These are phyloP conservation scores for Rhizophagus clarus DNA, from an alignment of 192 early-diverging fungal genomes.

Conservation along the genomic window DNA sequence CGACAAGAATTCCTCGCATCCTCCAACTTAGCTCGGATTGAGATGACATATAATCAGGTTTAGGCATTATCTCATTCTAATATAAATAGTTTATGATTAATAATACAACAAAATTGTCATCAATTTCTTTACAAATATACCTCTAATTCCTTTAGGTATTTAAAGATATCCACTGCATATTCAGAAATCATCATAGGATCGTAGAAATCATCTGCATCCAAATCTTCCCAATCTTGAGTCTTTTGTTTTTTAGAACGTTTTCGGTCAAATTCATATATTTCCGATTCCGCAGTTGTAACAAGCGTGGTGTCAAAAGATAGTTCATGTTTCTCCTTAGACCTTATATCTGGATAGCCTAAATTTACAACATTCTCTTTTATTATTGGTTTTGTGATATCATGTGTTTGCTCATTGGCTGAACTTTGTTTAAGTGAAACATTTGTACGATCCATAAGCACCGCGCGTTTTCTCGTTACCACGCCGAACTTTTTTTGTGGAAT, in stretches of 20 bases:
- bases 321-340: background rate
- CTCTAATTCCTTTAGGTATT: conserved; percentile 80
- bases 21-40: conserved; percentile 90
- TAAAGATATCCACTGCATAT: conserved; percentile 92
- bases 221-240: conserved; percentile 62
- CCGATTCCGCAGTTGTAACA: too few relatives aligned
- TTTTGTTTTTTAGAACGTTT: conserved; percentile 34
- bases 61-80: conserved; percentile 69
- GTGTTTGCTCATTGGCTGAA: background rate
- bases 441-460: background rate
- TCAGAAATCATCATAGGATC: conserved; percentile 95
- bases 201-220: conserved; percentile 74
- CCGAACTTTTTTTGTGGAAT: background rate
- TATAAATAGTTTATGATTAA: background rate
- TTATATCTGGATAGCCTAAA: background rate
- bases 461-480: background rate
- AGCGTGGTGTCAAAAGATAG: background rate
- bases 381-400: background rate
- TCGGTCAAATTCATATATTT: background rate
- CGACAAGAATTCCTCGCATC: conserved; percentile 91
- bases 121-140: conserved; percentile 33
- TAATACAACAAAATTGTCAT: background rate
- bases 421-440: background rate
- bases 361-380: background rate
- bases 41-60: conserved; percentile 77